phyloP scores from a whole-genome alignment of 78 protist genomes.

The Polysphondylium violaceum region DNA sequence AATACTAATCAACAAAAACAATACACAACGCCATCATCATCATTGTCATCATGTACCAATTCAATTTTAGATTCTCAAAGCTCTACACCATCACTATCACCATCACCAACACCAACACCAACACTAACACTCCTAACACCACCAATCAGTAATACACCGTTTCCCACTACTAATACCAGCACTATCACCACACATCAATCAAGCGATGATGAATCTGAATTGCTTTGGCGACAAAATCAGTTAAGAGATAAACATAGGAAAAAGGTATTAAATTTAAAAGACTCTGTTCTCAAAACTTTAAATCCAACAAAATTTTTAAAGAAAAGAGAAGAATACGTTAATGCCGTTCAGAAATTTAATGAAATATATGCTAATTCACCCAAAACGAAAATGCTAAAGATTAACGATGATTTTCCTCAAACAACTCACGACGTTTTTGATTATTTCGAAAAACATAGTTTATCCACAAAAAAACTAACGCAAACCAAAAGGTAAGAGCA shows the following conservation, averaged over 20 bases:
- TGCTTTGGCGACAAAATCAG: no score
- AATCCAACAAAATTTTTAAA: not conserved
- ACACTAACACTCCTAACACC: not conserved
- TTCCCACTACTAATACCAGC: not conserved
- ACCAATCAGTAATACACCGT: not conserved
- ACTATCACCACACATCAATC: not conserved
- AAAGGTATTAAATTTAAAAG: slow-evolving; percentile 41
- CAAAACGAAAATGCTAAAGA: slow-evolving; percentile 7
- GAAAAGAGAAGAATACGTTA: slow-evolving; percentile 16
- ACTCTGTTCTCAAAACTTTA: not conserved
- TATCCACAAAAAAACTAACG: not conserved
- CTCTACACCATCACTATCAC: not conserved
- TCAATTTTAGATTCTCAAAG: slow-evolving; percentile 7
- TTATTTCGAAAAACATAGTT: slow-evolving; percentile 5
- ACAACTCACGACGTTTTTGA: not conserved
- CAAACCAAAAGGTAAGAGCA: not conserved
- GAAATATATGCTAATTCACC: not conserved
- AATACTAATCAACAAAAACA: no score
- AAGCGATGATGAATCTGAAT: not conserved
- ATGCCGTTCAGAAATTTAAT: not conserved
- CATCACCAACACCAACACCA: not conserved
- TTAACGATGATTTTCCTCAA: slow-evolving; percentile 48
- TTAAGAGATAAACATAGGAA: slow-evolving; percentile 40
- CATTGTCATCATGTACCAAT: no score
- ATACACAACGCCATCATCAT: no score